Evolutionary conservation across 2,329 filamentous ascomycete genomes (phyloP), one percentile per base, ranked within the genome.

Genomic region (Pseudogymnoascus sp.): DNA sequence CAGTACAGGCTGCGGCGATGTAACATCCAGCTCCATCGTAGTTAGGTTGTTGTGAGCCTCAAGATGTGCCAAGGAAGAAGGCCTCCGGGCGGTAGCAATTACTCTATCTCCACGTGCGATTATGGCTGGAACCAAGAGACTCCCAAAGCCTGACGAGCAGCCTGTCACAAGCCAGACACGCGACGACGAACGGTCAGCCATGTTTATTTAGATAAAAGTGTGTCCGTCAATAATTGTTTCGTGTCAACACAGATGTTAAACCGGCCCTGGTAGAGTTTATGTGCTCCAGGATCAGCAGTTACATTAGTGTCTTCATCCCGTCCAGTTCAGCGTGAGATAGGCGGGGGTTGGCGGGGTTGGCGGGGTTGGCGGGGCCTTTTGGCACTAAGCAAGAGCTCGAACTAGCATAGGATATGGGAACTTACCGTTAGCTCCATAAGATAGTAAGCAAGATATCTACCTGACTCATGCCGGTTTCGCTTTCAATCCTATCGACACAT

Each of bases 151-250:
- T 3, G 68, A 67, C 7, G 66, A 64, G 38, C 63, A 67, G 22
- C 67, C 65, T 0, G 67, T 69, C 11, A 69, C 60, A 28, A 69
- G 64, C 66, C 64, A 69, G 23, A 63, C 62, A n/a, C 65, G 63
- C 39, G 36, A 41, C 23, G 41, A 39, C 2, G 38, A 39, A 39
- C 38, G 38, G n/a, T 39, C 2, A 39, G 38, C n/a, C 38, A 39
- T 39, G 38, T 39, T 4, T 39, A 39, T 8, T 9, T 19, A 19
- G 38, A 39, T 39, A 39, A 19, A 19, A 39, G 38, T 3, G n/a
- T 39, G 1, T 39, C 38, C 38, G 3, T 16, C 38, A 4, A 39
- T 19, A 19, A 39, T 39, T 39, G 7, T 39, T 39, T 39, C n/a
- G n/a, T 19, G n/a, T 8, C n/a, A 39, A 39, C 6, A 39, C 38